A percentile compares a stretch with the other conserved stretches of the same genome.
Conservation (phyloP, 2,329 filamentous ascomycete species). For the Phialemonium atrogriseum region DNA sequence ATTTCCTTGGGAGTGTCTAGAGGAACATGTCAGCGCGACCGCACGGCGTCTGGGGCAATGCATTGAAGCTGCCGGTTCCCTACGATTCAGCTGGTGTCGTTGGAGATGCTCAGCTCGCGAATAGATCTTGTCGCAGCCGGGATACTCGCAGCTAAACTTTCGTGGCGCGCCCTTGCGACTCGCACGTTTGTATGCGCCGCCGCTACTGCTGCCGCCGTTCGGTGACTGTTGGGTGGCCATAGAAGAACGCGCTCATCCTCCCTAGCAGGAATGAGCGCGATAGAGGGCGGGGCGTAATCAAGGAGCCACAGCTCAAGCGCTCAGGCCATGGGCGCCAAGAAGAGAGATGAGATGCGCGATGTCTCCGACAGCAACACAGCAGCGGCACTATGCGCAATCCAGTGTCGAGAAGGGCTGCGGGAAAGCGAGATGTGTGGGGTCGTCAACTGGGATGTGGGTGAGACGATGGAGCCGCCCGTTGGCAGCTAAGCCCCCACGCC, state of each 20-base stretch:
- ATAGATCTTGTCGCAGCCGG: constrained; percentile 71
- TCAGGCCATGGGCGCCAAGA: too few relatives aligned
- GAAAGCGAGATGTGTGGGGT: too few relatives aligned
- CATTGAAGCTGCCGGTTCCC: constrained; percentile 31
- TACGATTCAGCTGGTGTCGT: constrained; percentile 75
- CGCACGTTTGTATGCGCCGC: constrained; percentile 36
- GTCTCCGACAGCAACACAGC: too few relatives aligned
- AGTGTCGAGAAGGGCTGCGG: too few relatives aligned
- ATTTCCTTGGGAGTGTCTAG: constrained; percentile 73
- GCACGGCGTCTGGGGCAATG: constrained; percentile 8
- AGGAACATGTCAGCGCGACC: constrained; percentile 12
- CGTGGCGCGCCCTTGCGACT: constrained; percentile 42
- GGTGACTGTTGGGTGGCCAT: constrained; percentile 11
- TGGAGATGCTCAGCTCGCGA: constrained; percentile 75
- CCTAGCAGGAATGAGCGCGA: too few relatives aligned
- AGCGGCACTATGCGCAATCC: too few relatives aligned
- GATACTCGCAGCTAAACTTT: constrained; percentile 56
- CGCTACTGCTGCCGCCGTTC: constrained; percentile 7
- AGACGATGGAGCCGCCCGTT: too few relatives aligned
- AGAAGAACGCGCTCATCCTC: neutral
- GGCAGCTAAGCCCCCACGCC: too few relatives aligned
- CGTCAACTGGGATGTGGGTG: too few relatives aligned
- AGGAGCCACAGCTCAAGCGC: too few relatives aligned
- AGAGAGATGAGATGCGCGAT: too few relatives aligned
- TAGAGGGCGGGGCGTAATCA: too few relatives aligned